These are phyloP conservation scores for Astrocystis sublimbata DNA, from an alignment of 495 filamentous ascomycete genomes.

Conservation along the genomic window DNA sequence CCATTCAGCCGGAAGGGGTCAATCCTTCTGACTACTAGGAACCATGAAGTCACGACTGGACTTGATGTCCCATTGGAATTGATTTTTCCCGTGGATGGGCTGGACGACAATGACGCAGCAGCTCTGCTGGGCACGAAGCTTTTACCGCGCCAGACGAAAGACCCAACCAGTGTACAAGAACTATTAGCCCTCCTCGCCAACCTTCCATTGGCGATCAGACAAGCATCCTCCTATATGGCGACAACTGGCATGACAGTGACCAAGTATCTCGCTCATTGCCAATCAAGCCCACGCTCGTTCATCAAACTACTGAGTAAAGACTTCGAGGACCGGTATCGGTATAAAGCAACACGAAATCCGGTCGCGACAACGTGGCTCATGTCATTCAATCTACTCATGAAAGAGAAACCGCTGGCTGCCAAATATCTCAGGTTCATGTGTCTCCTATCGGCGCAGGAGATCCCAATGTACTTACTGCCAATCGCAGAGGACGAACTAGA, in stretches of 20 bases:
- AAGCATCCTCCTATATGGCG: constrained; percentile 51
- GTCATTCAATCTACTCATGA: constrained; percentile 41
- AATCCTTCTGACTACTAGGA: constrained; percentile 46
- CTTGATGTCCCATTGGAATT: constrained; percentile 13
- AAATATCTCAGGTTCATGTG: constrained; percentile 43
- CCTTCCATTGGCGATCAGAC: constrained; percentile 49
- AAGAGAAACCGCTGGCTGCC: constrained; percentile 37
- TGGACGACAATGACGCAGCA: constrained; percentile 31
- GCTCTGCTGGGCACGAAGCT: constrained; percentile 20
- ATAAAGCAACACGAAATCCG: constrained; percentile 30
- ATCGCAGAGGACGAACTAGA: neutral
- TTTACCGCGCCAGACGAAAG: constrained; percentile 15
- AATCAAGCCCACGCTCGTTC: constrained; percentile 19
- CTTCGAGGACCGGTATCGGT: constrained; percentile 26
- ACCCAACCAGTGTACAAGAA: constrained; percentile 6
- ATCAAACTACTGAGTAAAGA: constrained; percentile 30
- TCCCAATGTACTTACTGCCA: constrained; percentile 37
- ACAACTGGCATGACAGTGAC: constrained; percentile 25
- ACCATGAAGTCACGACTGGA: constrained; percentile 24
- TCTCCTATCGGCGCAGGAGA: constrained; percentile 41
- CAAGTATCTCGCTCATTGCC: constrained; percentile 34
- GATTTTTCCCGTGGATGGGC: constrained; percentile 27
- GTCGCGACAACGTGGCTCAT: constrained; percentile 39
- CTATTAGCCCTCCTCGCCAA: constrained; percentile 40
- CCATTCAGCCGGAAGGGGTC: constrained; percentile 40